phyloP scores from a whole-genome alignment of 345 rosid genomes.

The Linum lewisii region DNA sequence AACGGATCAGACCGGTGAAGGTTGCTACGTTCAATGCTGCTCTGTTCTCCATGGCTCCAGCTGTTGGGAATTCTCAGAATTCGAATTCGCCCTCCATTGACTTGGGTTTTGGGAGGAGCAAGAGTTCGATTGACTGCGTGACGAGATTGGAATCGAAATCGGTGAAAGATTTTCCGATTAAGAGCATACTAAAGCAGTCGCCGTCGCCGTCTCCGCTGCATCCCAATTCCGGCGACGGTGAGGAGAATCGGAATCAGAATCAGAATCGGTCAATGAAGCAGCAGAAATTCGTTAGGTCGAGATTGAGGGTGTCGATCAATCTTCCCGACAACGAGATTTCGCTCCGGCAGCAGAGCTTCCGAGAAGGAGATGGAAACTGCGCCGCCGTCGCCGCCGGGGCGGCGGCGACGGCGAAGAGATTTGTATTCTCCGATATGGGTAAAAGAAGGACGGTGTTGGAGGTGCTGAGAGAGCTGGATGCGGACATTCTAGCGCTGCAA shows the following conservation, averaged over 20 bases:
- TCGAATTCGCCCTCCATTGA: conserved; percentile 15
- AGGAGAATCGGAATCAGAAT: too few relatives aligned
- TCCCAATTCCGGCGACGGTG: conserved; percentile 11
- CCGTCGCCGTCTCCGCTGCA: conserved; percentile 30
- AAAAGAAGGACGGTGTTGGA: conserved; percentile 49
- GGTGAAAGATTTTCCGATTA: conserved; percentile 22
- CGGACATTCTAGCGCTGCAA: conserved; percentile 82
- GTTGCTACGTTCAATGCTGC: conserved; percentile 88
- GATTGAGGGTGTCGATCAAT: conserved; percentile 79
- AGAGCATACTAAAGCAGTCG: conserved; percentile 73
- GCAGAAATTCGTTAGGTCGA: conserved; percentile 57
- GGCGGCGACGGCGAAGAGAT: conserved; percentile 25
- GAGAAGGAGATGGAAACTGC: conserved; percentile 32
- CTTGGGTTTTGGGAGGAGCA: conserved; percentile 7
- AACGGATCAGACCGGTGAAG: conserved; percentile 27
- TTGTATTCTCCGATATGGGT: conserved; percentile 8
- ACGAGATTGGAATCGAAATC: conserved; percentile 7
- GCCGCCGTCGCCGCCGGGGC: conserved; percentile 10
- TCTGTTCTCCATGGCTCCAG: conserved; percentile 91
- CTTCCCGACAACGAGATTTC: conserved; percentile 85
- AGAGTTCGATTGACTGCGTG: conserved; percentile 12
- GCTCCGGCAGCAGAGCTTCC: conserved; percentile 48
- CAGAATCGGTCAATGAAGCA: conserved; percentile 15
- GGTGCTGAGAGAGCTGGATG: conserved; percentile 69
- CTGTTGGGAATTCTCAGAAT: conserved; percentile 26